These are phyloP conservation scores for Termitomyces sp. DNA, from an alignment of 768 basidiomycete genomes.

Conservation along the genomic window DNA sequence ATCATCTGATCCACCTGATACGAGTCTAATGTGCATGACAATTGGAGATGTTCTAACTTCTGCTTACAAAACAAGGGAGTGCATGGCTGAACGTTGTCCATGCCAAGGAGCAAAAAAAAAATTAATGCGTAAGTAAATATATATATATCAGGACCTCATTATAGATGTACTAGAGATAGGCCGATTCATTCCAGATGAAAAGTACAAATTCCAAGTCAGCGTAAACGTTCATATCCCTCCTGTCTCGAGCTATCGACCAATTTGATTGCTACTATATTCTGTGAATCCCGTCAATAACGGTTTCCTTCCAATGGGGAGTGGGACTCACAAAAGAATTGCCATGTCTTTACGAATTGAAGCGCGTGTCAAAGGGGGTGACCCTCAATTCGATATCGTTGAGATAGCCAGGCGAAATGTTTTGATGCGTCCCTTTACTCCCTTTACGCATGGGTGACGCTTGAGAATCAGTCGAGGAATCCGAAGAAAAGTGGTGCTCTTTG, in stretches of 20 bases:
- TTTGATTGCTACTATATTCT: background rate
- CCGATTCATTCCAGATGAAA: background rate
- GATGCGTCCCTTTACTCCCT: too few relatives aligned
- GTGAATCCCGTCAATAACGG: background rate
- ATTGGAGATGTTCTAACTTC: too few relatives aligned
- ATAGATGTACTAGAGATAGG: background rate
- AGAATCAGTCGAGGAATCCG: constrained; percentile 7
- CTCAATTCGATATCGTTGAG: background rate
- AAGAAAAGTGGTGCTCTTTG: constrained; percentile 2
- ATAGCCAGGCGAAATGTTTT: background rate
- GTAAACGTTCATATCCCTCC: too few relatives aligned
- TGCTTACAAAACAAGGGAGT: too few relatives aligned
- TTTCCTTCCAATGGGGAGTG: background rate
- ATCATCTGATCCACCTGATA: too few relatives aligned
- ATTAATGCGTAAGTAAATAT: background rate
- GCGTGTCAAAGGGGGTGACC: background rate
- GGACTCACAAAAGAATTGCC: background rate
- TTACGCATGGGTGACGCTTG: too few relatives aligned
- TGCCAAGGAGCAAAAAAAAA: background rate
- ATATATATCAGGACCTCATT: background rate
- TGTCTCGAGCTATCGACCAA: too few relatives aligned
- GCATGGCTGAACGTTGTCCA: too few relatives aligned
- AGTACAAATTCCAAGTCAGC: too few relatives aligned
- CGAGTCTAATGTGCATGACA: too few relatives aligned
- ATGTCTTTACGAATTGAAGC: background rate